Conservation (phyloP, 495 filamentous ascomycete genomes). For the Staphylotrichum longicolle region DNA sequence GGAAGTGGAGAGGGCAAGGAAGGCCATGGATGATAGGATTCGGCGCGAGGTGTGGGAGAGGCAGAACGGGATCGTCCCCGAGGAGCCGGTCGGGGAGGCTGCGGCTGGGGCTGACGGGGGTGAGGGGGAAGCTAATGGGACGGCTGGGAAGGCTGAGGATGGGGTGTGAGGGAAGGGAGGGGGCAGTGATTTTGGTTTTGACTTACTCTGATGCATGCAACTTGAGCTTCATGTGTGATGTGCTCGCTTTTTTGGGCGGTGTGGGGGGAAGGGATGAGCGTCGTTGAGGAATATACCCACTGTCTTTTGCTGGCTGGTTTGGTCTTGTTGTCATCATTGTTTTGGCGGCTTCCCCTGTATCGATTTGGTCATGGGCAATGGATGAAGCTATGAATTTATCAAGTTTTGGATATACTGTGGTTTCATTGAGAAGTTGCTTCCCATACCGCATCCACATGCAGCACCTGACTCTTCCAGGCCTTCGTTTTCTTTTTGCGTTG, state of each 20-base stretch:
- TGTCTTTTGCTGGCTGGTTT: conserved; percentile 5
- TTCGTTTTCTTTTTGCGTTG: too few relatives aligned
- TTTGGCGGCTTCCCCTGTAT: background rate
- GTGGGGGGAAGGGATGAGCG: background rate
- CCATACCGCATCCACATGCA: too few relatives aligned
- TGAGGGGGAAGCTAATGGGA: conserved; percentile 4
- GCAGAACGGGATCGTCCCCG: conserved; percentile 50
- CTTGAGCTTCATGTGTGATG: background rate
- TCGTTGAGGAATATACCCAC: conserved; percentile 13
- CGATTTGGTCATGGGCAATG: conserved; percentile 1
- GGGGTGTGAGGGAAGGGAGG: background rate
- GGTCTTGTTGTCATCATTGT: background rate
- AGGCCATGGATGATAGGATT: conserved; percentile 82
- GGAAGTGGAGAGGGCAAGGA: conserved; percentile 82
- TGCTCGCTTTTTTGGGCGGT: background rate
- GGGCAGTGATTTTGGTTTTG: background rate
- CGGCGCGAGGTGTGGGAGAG: conserved; percentile 81
- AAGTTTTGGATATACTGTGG: too few relatives aligned
- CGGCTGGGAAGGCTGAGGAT: background rate
- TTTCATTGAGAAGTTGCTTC: too few relatives aligned
- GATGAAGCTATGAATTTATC: too few relatives aligned
- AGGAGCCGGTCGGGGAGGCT: conserved; percentile 29
- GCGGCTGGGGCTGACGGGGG: background rate
- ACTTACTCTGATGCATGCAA: too few relatives aligned
- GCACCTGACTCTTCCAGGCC: too few relatives aligned